phyloP scores from a whole-genome alignment of 768 basidiomycete species.

The Mycena venus region DNA sequence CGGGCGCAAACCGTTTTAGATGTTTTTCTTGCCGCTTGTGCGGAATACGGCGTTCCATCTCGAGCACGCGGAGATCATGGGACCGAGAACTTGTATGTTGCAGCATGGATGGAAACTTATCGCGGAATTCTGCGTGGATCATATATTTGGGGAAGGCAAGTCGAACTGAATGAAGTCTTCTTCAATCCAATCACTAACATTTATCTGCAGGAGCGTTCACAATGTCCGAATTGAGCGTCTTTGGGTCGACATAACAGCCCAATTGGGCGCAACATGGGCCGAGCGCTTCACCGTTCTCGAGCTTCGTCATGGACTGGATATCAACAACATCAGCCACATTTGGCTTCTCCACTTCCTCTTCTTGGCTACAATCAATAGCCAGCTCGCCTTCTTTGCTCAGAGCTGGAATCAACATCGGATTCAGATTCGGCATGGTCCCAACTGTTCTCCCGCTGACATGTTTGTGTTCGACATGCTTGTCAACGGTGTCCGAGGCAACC shows the following conservation, averaged over 20 bases:
- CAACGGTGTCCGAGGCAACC: conserved; percentile 43
- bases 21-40: background rate
- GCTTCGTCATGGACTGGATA: background rate
- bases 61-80: background rate
- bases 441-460: conserved; percentile 35
- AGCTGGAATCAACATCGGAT: conserved; percentile 51
- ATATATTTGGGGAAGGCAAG: background rate
- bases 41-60: background rate
- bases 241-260: background rate
- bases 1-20: background rate
- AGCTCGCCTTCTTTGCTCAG: no score
- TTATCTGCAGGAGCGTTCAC: background rate
- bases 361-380: no score
- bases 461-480: conserved; percentile 47
- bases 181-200: background rate
- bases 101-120: background rate
- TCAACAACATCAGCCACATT: background rate
- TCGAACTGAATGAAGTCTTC: no score
- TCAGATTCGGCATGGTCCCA: conserved; percentile 28
- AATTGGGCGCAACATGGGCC: background rate
- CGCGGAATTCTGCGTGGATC: background rate
- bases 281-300: background rate
- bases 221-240: background rate
- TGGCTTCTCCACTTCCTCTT: no score
- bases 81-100: background rate